These are phyloP conservation scores for Rhizomucor pusillus DNA, from an alignment of 371 early-diverging fungal species.

Conservation along the genomic window DNA sequence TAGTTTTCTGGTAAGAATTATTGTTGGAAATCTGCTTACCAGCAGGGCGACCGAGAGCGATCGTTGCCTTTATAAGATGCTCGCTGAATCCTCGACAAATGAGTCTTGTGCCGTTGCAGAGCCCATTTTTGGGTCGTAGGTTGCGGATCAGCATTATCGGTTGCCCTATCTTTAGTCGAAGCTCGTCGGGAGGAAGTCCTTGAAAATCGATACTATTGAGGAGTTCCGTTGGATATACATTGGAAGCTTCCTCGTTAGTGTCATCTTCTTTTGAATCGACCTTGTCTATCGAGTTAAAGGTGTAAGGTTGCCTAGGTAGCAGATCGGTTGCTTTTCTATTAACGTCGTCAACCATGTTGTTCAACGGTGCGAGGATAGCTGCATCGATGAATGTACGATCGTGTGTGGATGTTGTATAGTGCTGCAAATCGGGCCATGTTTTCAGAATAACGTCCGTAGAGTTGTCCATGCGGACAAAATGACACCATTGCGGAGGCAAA, in stretches of 20 bases:
- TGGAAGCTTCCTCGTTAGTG: neutral
- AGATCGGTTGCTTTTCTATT: neutral
- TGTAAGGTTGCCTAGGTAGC: neutral
- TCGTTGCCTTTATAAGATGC: neutral
- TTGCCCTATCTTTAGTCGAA: slow-evolving; percentile 16
- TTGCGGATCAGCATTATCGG: slow-evolving; percentile 27
- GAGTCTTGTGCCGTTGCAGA: slow-evolving; percentile 26
- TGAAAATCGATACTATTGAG: neutral
- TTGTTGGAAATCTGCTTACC: too few relatives aligned
- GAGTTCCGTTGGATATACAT: neutral
- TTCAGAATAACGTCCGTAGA: neutral
- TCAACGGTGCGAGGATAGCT: neutral
- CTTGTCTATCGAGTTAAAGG: neutral
- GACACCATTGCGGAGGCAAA: neutral
- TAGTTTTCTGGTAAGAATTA: too few relatives aligned
- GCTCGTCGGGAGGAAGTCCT: slow-evolving; percentile 15
- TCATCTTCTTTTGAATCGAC: too few relatives aligned
- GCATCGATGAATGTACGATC: neutral
- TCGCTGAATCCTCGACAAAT: neutral
- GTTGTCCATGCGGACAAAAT: neutral
- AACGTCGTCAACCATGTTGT: neutral
- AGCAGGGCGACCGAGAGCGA: neutral
- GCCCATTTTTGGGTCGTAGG: slow-evolving; percentile 9
- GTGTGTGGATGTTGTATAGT: neutral
- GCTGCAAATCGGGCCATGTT: neutral